Percentiles rank a stretch among this genome's conserved stretches.
These are phyloP conservation scores for Xanthoconium purpureum DNA, from an alignment of 768 basidiomycete species.

Conservation along the genomic window DNA sequence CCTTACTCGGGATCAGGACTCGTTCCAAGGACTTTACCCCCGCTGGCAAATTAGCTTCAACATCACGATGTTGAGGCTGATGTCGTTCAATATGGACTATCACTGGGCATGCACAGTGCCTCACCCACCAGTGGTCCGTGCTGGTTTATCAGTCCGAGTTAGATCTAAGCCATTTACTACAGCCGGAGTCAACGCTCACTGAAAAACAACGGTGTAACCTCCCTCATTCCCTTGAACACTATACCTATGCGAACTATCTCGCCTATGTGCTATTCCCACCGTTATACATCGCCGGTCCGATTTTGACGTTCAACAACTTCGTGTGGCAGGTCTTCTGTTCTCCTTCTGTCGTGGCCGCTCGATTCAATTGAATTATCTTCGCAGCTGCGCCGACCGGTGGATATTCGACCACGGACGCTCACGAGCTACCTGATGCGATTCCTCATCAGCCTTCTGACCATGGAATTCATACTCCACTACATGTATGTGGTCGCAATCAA, in stretches of 20 bases:
- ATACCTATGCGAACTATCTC: constrained; percentile 71
- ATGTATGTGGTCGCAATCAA: constrained; percentile 99
- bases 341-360: neutral
- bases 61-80: constrained; percentile 89
- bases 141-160: neutral
- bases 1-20: constrained; percentile 46
- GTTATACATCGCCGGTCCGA: constrained; percentile 93
- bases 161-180: constrained; percentile 3
- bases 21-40: constrained; percentile 72
- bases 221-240: constrained; percentile 55
- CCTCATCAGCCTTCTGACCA: constrained; percentile 65
- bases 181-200: constrained; percentile 35
- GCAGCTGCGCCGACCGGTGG: constrained; percentile 61
- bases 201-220: constrained; percentile 61
- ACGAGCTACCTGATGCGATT: constrained; percentile 70
- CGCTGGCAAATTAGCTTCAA: constrained; percentile 95
- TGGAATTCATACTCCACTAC: constrained; percentile 89
- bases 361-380: neutral
- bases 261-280: constrained; percentile 91
- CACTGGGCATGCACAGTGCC: constrained; percentile 67
- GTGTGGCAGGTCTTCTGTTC: constrained; percentile 73
- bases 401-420: constrained; percentile 39
- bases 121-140: constrained; percentile 43
- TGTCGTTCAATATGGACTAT: constrained; percentile 93
- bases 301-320: constrained; percentile 95